These are phyloP conservation scores for Cryptococcus sp. DNA, from an alignment of 1,284 basidiomycete genomes.

Conservation along the genomic window DNA sequence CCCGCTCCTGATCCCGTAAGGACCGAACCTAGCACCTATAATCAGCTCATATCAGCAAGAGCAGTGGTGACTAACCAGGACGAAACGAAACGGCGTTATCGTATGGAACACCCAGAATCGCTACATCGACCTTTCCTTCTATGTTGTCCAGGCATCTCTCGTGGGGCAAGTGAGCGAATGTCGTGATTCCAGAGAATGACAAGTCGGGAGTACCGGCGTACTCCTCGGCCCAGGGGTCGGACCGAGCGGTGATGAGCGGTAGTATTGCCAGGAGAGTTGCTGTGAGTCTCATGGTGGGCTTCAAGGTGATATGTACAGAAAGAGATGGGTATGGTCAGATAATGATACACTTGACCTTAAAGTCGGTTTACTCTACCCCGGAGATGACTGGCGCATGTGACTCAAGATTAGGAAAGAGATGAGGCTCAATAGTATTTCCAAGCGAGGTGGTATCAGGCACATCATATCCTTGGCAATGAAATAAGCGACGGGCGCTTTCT, in stretches of 20 bases:
- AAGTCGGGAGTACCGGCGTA: constrained; percentile 39
- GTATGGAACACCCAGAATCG: constrained; percentile 44
- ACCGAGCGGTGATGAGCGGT: not conserved
- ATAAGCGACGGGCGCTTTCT: too few relatives aligned
- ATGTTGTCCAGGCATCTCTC: constrained; percentile 37
- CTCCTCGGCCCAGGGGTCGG: constrained; percentile 26
- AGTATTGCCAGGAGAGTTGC: not conserved
- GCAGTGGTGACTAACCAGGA: constrained; percentile 27
- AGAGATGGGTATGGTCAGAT: too few relatives aligned
- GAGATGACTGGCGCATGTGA: too few relatives aligned
- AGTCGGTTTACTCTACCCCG: too few relatives aligned
- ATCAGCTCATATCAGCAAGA: not conserved
- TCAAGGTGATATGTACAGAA: too few relatives aligned
- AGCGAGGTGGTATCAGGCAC: too few relatives aligned
- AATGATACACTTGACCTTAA: too few relatives aligned
- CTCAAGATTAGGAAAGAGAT: too few relatives aligned
- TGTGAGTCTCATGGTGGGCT: too few relatives aligned
- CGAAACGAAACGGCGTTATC: constrained; percentile 40
- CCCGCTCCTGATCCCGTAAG: constrained; percentile 40
- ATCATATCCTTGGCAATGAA: too few relatives aligned
- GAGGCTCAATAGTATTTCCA: too few relatives aligned
- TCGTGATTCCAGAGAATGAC: constrained; percentile 41
- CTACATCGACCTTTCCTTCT: constrained; percentile 48
- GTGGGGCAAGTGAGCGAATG: constrained; percentile 45
- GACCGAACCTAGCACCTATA: constrained; percentile 45